These are phyloP conservation scores for Epichloe gansuensis DNA, from an alignment of 2,329 filamentous ascomycete species.

Conservation along the genomic window DNA sequence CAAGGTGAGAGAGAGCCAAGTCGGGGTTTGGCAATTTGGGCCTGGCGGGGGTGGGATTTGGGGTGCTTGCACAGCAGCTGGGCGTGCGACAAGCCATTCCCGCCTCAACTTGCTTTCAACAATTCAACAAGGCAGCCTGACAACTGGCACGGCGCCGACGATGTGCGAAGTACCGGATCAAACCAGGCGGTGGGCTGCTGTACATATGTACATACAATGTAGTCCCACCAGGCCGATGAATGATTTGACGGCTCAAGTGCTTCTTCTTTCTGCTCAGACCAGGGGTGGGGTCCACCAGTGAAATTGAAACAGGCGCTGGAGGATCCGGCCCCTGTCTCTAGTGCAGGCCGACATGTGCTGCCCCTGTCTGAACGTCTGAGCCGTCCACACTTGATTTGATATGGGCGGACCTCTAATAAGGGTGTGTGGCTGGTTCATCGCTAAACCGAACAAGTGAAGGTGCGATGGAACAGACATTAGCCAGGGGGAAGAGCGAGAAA, in stretches of 20 bases:
- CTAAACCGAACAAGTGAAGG: too few relatives aligned
- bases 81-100: constrained; percentile 4
- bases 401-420: neutral
- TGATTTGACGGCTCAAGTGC: neutral
- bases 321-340: neutral
- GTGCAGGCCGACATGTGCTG: constrained; percentile 1
- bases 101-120: neutral
- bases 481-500: neutral
- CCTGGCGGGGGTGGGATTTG: neutral
- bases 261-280: constrained; percentile 4
- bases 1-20: neutral
- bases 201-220: too few relatives aligned
- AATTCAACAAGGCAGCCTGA: too few relatives aligned
- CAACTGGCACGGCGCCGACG: neutral
- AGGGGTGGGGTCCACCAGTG: constrained; percentile 9
- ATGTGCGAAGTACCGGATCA: neutral
- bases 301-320: constrained; percentile 13
- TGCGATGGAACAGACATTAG: neutral
- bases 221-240: neutral
- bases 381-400: neutral
- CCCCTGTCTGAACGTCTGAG: constrained; percentile 5
- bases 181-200: neutral
- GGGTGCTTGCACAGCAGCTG: neutral
- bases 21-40: neutral
- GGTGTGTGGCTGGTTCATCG: neutral